These are phyloP conservation scores for Globisporangium spinosum DNA, from an alignment of 352 stramenopile genomes.

Conservation along the genomic window DNA sequence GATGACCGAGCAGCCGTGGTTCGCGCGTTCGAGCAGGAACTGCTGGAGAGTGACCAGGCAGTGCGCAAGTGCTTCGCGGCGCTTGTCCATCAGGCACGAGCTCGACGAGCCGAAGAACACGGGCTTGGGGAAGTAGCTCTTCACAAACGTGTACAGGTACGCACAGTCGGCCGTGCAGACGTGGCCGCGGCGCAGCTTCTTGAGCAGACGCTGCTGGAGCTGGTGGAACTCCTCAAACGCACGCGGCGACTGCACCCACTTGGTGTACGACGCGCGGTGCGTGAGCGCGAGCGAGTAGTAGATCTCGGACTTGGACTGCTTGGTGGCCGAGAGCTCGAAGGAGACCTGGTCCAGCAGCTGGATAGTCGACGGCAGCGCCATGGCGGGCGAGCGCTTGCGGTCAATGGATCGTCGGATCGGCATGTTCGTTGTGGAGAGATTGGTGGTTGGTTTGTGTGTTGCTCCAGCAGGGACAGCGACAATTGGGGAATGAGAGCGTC, in stretches of 20 bases:
- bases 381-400: background rate
- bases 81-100: constrained; percentile 35
- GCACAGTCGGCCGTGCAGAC: constrained; percentile 72
- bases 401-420: background rate
- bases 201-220: constrained; percentile 64
- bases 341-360: constrained; percentile 24
- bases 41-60: constrained; percentile 59
- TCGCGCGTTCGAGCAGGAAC: constrained; percentile 55
- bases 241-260: constrained; percentile 45
- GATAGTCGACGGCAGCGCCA: background rate
- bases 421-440: background rate
- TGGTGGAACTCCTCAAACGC: constrained; percentile 74
- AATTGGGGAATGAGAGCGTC: background rate
- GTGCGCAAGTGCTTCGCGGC: constrained; percentile 47
- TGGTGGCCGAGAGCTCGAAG: constrained; percentile 40
- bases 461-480: background rate
- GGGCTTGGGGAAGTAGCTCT: constrained; percentile 78
- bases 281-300: constrained; percentile 59
- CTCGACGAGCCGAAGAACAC: constrained; percentile 45
- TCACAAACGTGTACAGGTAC: constrained; percentile 69
- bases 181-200: constrained; percentile 59
- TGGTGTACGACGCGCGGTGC: constrained; percentile 27
- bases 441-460: too few species aligned
- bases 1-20: constrained; percentile 53
- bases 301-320: constrained; percentile 44